Evolutionary conservation across 768 basidiomycete genomes (phyloP).

Genomic region (Baorangia bicolor): DNA sequence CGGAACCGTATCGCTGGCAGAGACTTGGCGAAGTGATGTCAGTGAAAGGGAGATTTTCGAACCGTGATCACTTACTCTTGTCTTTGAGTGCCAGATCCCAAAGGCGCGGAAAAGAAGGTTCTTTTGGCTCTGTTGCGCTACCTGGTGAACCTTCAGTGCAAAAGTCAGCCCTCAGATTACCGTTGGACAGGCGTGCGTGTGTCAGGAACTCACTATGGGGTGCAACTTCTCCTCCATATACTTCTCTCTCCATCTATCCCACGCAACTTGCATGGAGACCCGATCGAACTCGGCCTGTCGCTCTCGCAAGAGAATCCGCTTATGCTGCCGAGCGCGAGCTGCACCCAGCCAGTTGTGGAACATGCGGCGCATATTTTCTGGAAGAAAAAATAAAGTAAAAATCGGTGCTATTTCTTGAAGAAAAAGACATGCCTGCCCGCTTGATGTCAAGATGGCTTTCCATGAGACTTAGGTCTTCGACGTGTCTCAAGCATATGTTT

Average conservation of each 20-base stretch:
- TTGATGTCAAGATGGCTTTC: slow-evolving; percentile 82
- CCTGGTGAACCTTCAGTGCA: slow-evolving; percentile 37
- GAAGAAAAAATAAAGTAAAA: background rate
- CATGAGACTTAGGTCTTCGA: slow-evolving; percentile 75
- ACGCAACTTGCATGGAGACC: slow-evolving; percentile 50
- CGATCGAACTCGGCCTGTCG: slow-evolving; percentile 64
- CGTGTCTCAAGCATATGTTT: slow-evolving; percentile 55
- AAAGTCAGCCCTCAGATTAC: slow-evolving; percentile 6
- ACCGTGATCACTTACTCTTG: slow-evolving; percentile 47
- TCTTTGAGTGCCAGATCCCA: slow-evolving; percentile 71
- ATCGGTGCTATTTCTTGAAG: background rate
- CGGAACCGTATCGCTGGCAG: slow-evolving; percentile 79
- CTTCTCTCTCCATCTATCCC: slow-evolving; percentile 80
- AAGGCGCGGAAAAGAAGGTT: slow-evolving; percentile 68
- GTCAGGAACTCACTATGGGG: slow-evolving; percentile 51
- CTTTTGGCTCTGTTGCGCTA: slow-evolving; percentile 57
- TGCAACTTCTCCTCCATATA: slow-evolving; percentile 64
- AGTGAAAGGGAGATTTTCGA: slow-evolving; percentile 3
- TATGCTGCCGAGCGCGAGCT: slow-evolving; percentile 59
- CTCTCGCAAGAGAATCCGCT: slow-evolving; percentile 55
- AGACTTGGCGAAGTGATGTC: slow-evolving; percentile 44
- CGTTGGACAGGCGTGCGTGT: background rate
- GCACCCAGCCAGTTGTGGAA: slow-evolving; percentile 70
- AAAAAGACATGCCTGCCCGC: slow-evolving; percentile 57
- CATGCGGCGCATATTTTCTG: slow-evolving; percentile 65